phyloP scores from a whole-genome alignment of 805 yeast genomes.

The Monosporozyma servazzii region DNA sequence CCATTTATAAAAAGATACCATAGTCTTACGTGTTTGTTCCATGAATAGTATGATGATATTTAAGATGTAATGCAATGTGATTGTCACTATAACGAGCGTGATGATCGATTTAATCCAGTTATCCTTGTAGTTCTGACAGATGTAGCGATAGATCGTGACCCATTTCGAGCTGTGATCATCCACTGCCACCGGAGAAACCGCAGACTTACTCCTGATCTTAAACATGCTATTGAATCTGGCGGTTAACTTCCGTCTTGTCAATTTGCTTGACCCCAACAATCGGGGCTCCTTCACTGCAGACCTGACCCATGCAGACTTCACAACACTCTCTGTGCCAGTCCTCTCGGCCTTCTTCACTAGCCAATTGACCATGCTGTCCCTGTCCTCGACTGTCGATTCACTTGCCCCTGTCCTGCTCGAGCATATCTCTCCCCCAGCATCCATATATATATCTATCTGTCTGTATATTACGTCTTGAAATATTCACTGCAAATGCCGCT shows the following conservation, averaged over 20 bases:
- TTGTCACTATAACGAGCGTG: not conserved
- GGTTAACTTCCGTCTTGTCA: not conserved
- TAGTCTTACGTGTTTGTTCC: not conserved
- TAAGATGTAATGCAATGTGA: not conserved
- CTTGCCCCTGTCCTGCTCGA: too few species aligned
- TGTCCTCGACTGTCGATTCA: not conserved
- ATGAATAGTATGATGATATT: not conserved
- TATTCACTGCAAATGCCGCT: too few species aligned
- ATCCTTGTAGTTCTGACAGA: not conserved
- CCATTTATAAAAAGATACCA: constrained; percentile 1
- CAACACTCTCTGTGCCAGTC: not conserved
- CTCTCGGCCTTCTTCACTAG: not conserved
- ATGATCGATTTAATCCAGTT: not conserved
- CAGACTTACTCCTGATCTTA: not conserved
- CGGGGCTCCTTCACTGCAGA: not conserved
- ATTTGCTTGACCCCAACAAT: not conserved
- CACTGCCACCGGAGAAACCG: too few species aligned
- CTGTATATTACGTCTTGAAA: too few species aligned
- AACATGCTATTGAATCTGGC: not conserved
- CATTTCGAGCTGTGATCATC: too few species aligned
- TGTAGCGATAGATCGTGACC: not conserved
- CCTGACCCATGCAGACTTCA: not conserved
- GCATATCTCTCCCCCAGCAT: too few species aligned
- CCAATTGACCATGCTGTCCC: not conserved
- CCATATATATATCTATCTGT: too few species aligned